A percentile compares a stretch with the other conserved stretches of the same genome.
Conservation (phyloP, 306 rosid genomes). For the Vigna hirtella region DNA sequence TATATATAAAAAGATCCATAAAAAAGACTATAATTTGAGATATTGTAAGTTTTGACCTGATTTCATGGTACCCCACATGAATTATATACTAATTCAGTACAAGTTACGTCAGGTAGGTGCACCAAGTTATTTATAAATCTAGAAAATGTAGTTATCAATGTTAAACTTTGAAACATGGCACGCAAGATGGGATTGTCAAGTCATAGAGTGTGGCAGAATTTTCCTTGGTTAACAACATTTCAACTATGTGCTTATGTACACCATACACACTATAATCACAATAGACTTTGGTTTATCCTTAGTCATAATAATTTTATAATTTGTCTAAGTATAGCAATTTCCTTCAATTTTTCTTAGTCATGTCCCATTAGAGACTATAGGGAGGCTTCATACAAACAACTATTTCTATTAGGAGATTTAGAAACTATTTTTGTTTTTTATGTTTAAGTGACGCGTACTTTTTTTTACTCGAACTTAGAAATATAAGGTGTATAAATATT, state of each 20-base stretch:
- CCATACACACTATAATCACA: no score
- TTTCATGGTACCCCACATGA: not conserved
- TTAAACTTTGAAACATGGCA: conserved; percentile 1
- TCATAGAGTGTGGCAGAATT: not conserved
- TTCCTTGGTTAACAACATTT: not conserved
- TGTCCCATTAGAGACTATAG: conserved; percentile 8
- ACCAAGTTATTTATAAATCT: conserved; percentile 9
- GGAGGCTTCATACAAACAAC: no score
- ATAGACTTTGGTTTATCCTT: no score
- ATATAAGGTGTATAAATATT: no score
- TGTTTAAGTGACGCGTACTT: no score
- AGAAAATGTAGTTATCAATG: not conserved
- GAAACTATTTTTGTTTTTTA: no score
- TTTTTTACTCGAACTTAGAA: no score
- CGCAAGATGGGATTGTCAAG: not conserved
- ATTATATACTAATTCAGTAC: not conserved
- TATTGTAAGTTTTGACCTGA: not conserved
- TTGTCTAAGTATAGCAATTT: not conserved
- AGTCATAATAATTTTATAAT: not conserved
- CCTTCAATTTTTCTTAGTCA: conserved; percentile 21
- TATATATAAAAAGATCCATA: not conserved
- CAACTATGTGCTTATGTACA: not conserved
- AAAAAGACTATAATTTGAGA: not conserved
- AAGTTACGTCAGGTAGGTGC: conserved; percentile 8
- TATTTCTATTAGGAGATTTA: no score